Evolutionary conservation across 352 stramenopile genomes (phyloP).

Genomic region (Phytophthora sansomeana): DNA sequence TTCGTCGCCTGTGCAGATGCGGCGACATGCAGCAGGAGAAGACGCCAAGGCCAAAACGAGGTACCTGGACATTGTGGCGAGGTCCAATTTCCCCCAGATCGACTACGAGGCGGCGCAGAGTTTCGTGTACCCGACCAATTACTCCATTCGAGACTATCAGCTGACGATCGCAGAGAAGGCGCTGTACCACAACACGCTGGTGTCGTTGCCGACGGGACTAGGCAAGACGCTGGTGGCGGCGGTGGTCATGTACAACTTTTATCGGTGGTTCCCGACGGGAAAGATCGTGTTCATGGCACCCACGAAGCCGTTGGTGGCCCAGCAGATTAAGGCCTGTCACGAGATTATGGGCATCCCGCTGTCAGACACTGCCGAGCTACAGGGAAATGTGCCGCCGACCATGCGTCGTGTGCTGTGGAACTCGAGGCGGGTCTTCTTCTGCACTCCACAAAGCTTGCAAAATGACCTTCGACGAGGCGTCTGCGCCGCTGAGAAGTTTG

Average conservation of each 20-base stretch:
- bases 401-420: constrained; percentile 91
- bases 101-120: constrained; percentile 67
- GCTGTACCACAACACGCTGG: constrained; percentile 98
- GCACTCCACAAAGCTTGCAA: constrained; percentile 97
- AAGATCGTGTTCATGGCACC: constrained; percentile 99
- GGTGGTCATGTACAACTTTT: constrained; percentile 99
- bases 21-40: constrained; percentile 50
- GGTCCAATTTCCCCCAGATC: constrained; percentile 53
- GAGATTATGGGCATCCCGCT: constrained; percentile 95
- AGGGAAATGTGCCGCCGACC: constrained; percentile 79
- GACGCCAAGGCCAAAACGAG: constrained; percentile 62
- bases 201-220: constrained; percentile 98
- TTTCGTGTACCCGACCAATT: constrained; percentile 93
- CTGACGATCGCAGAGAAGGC: constrained; percentile 93
- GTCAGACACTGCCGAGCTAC: constrained; percentile 81
- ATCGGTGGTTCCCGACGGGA: constrained; percentile 96
- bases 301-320: constrained; percentile 97
- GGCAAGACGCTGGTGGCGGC: constrained; percentile 99
- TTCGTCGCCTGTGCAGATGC: constrained; percentile 21
- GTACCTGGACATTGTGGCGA: constrained; percentile 58
- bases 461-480: constrained; percentile 94
- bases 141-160: constrained; percentile 95
- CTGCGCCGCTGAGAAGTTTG: constrained; percentile 84
- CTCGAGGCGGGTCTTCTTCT: constrained; percentile 97
- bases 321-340: constrained; percentile 98